phyloP scores from a whole-genome alignment of 305 asterid genomes.

The Coffea humblotiana region DNA sequence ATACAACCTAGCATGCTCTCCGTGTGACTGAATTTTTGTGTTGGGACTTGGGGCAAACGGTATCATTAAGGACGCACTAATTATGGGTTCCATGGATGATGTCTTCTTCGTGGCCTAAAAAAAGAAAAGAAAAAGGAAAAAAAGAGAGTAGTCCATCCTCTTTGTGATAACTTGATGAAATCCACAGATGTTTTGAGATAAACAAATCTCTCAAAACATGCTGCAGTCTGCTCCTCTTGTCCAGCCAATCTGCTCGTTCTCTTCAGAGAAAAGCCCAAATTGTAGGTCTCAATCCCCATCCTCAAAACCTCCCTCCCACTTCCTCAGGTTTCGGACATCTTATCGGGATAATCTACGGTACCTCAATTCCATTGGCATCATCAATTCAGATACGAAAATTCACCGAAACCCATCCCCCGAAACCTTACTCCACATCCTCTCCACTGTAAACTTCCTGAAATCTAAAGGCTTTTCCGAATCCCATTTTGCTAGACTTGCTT shows the following conservation, averaged over 20 bases:
- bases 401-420: conserved; percentile 24
- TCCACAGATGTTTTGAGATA: too few relatives aligned
- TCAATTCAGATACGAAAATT: conserved; percentile 11
- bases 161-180: too few relatives aligned
- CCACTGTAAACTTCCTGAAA: conserved; percentile 29
- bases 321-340: conserved; percentile 26
- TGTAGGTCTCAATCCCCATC: conserved; percentile 1
- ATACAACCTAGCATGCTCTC: too few relatives aligned
- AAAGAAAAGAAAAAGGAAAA: too few relatives aligned
- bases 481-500: conserved; percentile 32
- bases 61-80: too few relatives aligned
- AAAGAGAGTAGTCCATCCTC: too few relatives aligned
- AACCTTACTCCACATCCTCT: conserved; percentile 26
- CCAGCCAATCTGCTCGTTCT: conserved; percentile 12
- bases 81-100: too few relatives aligned
- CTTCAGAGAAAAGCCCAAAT: background rate
- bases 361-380: conserved; percentile 29
- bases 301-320: conserved; percentile 6
- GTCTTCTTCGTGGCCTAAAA: too few relatives aligned
- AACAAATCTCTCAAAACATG: conserved; percentile 18
- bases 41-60: too few relatives aligned
- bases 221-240: background rate
- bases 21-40: too few relatives aligned
- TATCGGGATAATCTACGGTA: conserved; percentile 28
- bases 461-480: conserved; percentile 33